These are phyloP conservation scores for Cercospora sp. DNA, from an alignment of 2,329 filamentous ascomycete genomes.

Conservation along the genomic window DNA sequence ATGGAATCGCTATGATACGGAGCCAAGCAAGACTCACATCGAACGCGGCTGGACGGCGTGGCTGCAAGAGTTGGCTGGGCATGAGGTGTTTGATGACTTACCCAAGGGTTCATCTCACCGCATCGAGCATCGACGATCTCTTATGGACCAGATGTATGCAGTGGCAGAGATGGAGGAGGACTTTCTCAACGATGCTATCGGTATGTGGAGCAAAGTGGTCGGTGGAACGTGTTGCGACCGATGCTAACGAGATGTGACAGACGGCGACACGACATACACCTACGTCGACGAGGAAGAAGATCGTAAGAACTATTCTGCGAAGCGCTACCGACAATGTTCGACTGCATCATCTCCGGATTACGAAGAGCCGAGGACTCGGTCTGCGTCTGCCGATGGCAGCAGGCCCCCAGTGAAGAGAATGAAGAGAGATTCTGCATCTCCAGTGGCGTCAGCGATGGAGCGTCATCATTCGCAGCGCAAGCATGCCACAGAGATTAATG, in stretches of 20 bases:
- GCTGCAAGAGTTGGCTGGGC: slow-evolving; percentile 31
- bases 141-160: slow-evolving; percentile 26
- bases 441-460: background rate
- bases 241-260: slow-evolving; percentile 22
- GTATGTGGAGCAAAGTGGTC: slow-evolving; percentile 8
- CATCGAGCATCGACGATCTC: slow-evolving; percentile 18
- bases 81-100: slow-evolving; percentile 32
- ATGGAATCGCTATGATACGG: slow-evolving; percentile 32
- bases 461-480: slow-evolving; percentile 8
- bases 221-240: background rate
- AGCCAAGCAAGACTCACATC: slow-evolving; percentile 30
- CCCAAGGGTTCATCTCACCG: slow-evolving; percentile 23
- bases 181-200: slow-evolving; percentile 16
- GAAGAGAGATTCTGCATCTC: slow-evolving; percentile 11
- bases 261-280: slow-evolving; percentile 18
- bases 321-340: slow-evolving; percentile 16
- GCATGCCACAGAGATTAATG: slow-evolving; percentile 10
- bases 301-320: slow-evolving; percentile 11
- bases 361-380: slow-evolving; percentile 15
- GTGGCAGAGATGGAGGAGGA: slow-evolving; percentile 26
- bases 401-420: slow-evolving; percentile 14
- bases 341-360: slow-evolving; percentile 11
- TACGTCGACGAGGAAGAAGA: slow-evolving; percentile 25
- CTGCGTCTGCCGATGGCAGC: slow-evolving; percentile 17
- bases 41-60: slow-evolving; percentile 36